A percentile compares a stretch with the other conserved stretches of the same genome.
phyloP scores from a whole-genome alignment of 345 rosid species.

The Sonneratia alba region DNA sequence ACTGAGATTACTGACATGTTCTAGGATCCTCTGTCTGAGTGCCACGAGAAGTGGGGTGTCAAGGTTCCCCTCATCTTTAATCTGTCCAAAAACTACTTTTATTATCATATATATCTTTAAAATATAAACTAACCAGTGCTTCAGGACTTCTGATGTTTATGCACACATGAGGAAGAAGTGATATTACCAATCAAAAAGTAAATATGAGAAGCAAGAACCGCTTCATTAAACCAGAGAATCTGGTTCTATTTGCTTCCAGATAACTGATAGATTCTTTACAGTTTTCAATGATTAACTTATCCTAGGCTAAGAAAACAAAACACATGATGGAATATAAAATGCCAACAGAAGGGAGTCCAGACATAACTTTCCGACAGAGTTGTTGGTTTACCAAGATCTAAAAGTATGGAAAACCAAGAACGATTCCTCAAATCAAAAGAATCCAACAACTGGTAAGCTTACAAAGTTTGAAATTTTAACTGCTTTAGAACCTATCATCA shows the following conservation, averaged over 20 bases:
- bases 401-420: neutral
- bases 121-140: neutral
- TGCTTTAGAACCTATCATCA: neutral
- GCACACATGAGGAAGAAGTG: neutral
- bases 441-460: neutral
- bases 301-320: neutral
- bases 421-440: neutral
- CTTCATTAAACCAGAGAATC: neutral
- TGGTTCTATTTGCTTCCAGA: too few species aligned
- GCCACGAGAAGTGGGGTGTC: conserved; percentile 64
- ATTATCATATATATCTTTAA: conserved; percentile 8
- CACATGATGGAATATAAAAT: neutral
- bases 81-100: conserved; percentile 31
- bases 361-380: neutral
- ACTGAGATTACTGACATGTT: conserved; percentile 52
- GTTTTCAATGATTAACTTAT: neutral
- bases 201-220: too few species aligned
- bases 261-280: neutral
- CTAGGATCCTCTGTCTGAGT: conserved; percentile 62
- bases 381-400: neutral
- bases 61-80: conserved; percentile 43
- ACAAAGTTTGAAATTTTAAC: neutral
- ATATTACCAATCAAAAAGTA: neutral
- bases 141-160: neutral
- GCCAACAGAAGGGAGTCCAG: neutral